A percentile compares a stretch with the other conserved stretches of the same genome.
phyloP scores from a whole-genome alignment of 2,329 filamentous ascomycete species.

The Aureobasidium mangrovei region DNA sequence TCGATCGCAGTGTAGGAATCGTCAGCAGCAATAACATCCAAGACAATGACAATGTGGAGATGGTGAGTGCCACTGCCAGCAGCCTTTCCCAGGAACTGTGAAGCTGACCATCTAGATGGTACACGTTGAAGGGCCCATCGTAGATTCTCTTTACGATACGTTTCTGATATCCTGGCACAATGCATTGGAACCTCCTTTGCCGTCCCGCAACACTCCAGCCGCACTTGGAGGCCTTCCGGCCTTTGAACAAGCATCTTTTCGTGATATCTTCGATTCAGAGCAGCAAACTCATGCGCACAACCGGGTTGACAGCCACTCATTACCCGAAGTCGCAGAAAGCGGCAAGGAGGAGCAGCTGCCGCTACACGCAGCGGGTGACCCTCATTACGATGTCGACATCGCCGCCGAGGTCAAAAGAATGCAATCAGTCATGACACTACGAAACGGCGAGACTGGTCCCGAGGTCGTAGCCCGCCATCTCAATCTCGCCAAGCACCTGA shows the following conservation, averaged over 20 bases:
- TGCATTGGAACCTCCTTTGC: slow-evolving; percentile 50
- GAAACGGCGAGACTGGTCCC: slow-evolving; percentile 44
- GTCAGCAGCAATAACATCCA: slow-evolving; percentile 72
- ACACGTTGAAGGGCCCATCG: slow-evolving; percentile 66
- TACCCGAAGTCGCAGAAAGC: slow-evolving; percentile 15
- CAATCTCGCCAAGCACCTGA: slow-evolving; percentile 32
- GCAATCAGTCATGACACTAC: slow-evolving; percentile 47
- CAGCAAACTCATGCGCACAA: slow-evolving; percentile 20
- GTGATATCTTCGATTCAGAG: slow-evolving; percentile 24
- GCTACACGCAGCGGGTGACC: slow-evolving; percentile 50
- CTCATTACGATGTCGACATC: slow-evolving; percentile 57
- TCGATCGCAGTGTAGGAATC: slow-evolving; percentile 62
- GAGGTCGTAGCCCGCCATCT: slow-evolving; percentile 56
- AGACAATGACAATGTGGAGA: slow-evolving; percentile 67
- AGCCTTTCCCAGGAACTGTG: neutral
- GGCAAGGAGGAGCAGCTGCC: slow-evolving; percentile 31
- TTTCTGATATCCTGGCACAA: slow-evolving; percentile 65
- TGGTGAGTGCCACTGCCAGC: slow-evolving; percentile 34
- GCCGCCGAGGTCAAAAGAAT: slow-evolving; percentile 53
- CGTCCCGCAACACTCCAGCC: slow-evolving; percentile 46
- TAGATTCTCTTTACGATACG: slow-evolving; percentile 67
- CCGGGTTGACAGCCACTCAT: slow-evolving; percentile 3
- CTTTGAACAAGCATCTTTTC: slow-evolving; percentile 26
- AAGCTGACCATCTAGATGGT: slow-evolving; percentile 40
- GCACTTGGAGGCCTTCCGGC: slow-evolving; percentile 27